These are phyloP conservation scores for Astrothelium macrocarpum DNA, from an alignment of 495 filamentous ascomycete genomes.

Conservation along the genomic window DNA sequence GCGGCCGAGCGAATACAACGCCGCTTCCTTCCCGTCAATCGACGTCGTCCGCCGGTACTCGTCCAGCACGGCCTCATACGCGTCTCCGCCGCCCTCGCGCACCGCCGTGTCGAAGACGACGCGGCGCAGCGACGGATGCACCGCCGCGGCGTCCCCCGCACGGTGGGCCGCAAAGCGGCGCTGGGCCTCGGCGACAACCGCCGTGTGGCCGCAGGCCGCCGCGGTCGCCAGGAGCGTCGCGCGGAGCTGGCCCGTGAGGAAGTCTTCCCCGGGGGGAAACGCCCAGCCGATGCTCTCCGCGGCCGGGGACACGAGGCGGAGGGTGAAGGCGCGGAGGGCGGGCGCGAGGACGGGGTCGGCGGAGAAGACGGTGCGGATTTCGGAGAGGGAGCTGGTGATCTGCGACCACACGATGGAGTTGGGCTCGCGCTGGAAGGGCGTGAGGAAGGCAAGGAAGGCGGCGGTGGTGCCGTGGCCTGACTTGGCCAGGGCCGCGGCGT, in stretches of 20 bases:
- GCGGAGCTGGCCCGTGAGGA: constrained; percentile 68
- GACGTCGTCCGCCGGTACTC: constrained; percentile 73
- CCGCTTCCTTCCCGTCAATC: constrained; percentile 83
- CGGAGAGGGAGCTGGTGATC: constrained; percentile 58
- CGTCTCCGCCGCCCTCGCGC: constrained; percentile 51
- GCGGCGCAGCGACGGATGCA: constrained; percentile 70
- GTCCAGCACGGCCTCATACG: constrained; percentile 66
- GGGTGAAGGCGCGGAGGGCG: constrained; percentile 63
- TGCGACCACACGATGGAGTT: constrained; percentile 89
- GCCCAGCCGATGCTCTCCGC: constrained; percentile 81
- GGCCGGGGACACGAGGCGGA: constrained; percentile 59
- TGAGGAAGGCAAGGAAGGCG: constrained; percentile 67
- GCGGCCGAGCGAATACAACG: constrained; percentile 65
- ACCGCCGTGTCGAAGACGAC: constrained; percentile 75
- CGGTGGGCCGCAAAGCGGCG: constrained; percentile 66
- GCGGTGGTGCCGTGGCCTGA: constrained; percentile 74
- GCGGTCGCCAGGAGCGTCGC: constrained; percentile 68
- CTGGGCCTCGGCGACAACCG: constrained; percentile 58
- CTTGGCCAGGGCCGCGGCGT: constrained; percentile 83
- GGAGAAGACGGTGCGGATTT: constrained; percentile 56
- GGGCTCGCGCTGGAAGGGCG: constrained; percentile 69
- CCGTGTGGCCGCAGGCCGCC: constrained; percentile 60
- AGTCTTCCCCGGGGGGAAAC: constrained; percentile 64
- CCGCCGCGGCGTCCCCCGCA: constrained; percentile 53
- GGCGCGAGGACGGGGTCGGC: constrained; percentile 46